Conservation (phyloP, 2,329 filamentous ascomycete species). For the Xylaria sp. region DNA sequence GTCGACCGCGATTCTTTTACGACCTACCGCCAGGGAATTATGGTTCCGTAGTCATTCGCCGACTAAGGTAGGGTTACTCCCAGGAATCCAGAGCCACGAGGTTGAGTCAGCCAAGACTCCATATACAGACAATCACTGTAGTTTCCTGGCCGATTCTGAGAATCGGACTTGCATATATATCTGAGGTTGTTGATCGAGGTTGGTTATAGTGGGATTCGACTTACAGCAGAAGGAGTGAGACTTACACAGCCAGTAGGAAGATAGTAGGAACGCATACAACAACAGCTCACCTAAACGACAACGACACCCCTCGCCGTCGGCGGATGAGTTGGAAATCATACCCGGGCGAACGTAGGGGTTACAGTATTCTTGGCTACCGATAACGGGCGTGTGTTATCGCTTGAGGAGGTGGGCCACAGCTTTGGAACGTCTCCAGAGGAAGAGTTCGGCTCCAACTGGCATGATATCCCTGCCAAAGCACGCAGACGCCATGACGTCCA, state of each 20-base stretch:
- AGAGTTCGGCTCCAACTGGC: slow-evolving; percentile 21
- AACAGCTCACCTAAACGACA: slow-evolving; percentile 3
- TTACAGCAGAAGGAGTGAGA: not conserved
- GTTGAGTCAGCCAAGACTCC: slow-evolving; percentile 18
- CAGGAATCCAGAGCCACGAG: slow-evolving; percentile 15
- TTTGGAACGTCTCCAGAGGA: slow-evolving; percentile 16
- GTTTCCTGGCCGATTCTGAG: slow-evolving; percentile 10
- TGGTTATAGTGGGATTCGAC: not conserved
- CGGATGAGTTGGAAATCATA: slow-evolving; percentile 12
- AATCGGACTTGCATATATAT: slow-evolving; percentile 7
- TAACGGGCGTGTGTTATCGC: slow-evolving; percentile 12
- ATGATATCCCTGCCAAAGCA: slow-evolving; percentile 35
- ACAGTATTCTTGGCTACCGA: slow-evolving; percentile 19
- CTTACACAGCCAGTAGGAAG: slow-evolving; percentile 12
- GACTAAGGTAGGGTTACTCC: slow-evolving; percentile 22
- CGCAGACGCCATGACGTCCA: slow-evolving; percentile 49
- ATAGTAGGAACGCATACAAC: slow-evolving; percentile 6
- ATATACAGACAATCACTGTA: slow-evolving; percentile 4
- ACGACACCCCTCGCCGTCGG: slow-evolving; percentile 3
- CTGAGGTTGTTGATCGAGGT: slow-evolving; percentile 7
- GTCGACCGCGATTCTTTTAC: slow-evolving; percentile 1
- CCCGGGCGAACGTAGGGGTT: slow-evolving; percentile 15
- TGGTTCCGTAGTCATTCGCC: slow-evolving; percentile 22
- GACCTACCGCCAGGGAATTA: slow-evolving; percentile 21
- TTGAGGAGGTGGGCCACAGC: slow-evolving; percentile 31